Conservation (phyloP, 805 yeast genomes). For the Pichia membranifaciens region DNA sequence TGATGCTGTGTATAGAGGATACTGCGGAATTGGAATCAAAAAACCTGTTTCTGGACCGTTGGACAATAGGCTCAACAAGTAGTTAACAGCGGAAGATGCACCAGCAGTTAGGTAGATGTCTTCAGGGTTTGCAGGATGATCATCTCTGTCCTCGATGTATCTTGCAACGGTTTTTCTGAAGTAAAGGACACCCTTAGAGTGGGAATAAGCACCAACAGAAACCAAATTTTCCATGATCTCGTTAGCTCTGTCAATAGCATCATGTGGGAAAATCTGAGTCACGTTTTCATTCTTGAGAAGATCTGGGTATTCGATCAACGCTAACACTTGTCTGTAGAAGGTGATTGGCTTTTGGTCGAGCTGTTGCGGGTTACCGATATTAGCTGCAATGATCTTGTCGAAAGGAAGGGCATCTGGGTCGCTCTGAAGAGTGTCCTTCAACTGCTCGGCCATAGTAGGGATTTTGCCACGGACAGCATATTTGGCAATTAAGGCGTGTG, state of each 20-base stretch:
- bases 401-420: constrained; percentile 69
- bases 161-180: constrained; percentile 76
- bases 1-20: constrained; percentile 95
- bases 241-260: constrained; percentile 70
- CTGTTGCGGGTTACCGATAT: constrained; percentile 98
- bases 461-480: constrained; percentile 95
- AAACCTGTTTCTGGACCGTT: constrained; percentile 67
- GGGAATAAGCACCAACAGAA: constrained; percentile 92
- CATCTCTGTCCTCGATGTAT: constrained; percentile 77
- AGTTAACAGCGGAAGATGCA: constrained; percentile 90
- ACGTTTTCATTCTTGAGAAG: constrained; percentile 39
- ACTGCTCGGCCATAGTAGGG: constrained; percentile 89
- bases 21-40: constrained; percentile 95
- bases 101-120: constrained; percentile 86
- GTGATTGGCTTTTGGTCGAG: constrained; percentile 90
- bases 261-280: constrained; percentile 44
- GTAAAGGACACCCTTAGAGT: constrained; percentile 77
- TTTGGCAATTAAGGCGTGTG: constrained; percentile 72
- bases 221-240: constrained; percentile 56
- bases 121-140: constrained; percentile 57
- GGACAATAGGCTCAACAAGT: constrained; percentile 65
- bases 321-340: constrained; percentile 88
- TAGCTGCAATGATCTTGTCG: constrained; percentile 73
- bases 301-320: constrained; percentile 80
- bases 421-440: constrained; percentile 48